A percentile compares a stretch with the other conserved stretches of the same genome.
Evolutionary conservation across 2,329 filamentous ascomycete genomes (phyloP).

Genomic region (Neopestalotiopsis sp.): DNA sequence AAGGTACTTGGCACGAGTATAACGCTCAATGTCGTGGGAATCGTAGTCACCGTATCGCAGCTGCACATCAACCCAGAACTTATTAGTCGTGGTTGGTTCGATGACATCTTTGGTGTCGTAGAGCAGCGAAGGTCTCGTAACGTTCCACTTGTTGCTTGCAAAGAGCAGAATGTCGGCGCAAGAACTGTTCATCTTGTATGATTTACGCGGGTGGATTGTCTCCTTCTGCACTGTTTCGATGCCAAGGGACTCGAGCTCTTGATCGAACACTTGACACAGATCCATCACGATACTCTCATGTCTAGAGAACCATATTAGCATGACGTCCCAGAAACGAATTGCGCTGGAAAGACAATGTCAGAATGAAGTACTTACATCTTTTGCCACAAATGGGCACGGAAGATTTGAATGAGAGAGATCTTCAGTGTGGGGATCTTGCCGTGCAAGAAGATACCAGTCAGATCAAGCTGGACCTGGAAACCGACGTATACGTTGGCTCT

Average conservation of each 20-base stretch:
- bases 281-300: conserved; percentile 75
- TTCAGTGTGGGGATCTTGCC: conserved; percentile 98
- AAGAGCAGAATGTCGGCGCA: conserved; percentile 97
- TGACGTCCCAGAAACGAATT: not conserved
- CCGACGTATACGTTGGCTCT: conserved; percentile 97
- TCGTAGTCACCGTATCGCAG: conserved; percentile 97
- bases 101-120: conserved; percentile 98
- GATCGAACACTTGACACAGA: conserved; percentile 96
- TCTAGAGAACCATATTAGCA: not conserved
- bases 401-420: conserved; percentile 98
- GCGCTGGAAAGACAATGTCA: not conserved
- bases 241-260: conserved; percentile 92
- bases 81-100: conserved; percentile 93
- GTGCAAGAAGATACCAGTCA: conserved; percentile 98
- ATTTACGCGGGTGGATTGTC: conserved; percentile 98
- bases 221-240: conserved; percentile 99
- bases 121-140: conserved; percentile 88
- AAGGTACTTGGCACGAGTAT: conserved; percentile 95
- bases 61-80: conserved; percentile 99
- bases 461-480: conserved; percentile 98
- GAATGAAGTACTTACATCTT: conserved; percentile 79
- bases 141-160: conserved; percentile 98
- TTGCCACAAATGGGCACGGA: conserved; percentile 99
- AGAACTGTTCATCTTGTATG: conserved; percentile 99
- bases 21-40: conserved; percentile 97